These are phyloP conservation scores for Glomus cerebriforme DNA, from an alignment of 192 early-diverging fungal genomes.

Conservation along the genomic window DNA sequence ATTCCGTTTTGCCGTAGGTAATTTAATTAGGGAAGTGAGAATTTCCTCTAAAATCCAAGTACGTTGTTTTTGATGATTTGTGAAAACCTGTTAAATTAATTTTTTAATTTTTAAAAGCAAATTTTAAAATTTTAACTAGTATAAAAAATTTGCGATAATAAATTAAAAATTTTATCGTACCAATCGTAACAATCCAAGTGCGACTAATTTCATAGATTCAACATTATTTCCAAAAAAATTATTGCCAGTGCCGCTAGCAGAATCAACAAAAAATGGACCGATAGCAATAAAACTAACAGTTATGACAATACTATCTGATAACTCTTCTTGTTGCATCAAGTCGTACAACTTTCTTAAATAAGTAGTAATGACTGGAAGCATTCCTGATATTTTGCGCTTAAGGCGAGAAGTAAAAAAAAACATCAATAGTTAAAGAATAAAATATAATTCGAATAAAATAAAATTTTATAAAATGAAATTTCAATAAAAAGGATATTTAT, in stretches of 20 bases:
- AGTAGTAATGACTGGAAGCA: slow-evolving; percentile 29
- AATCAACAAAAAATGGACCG: slow-evolving; percentile 54
- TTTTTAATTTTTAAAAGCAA: not conserved
- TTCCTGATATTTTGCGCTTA: slow-evolving; percentile 11
- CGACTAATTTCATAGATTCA: slow-evolving; percentile 38
- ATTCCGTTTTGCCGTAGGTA: slow-evolving; percentile 46
- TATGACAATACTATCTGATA: slow-evolving; percentile 50
- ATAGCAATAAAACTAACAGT: slow-evolving; percentile 51
- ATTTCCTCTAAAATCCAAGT: slow-evolving; percentile 87
- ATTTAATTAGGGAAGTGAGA: slow-evolving; percentile 68
- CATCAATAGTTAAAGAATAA: not conserved
- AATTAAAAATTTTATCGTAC: slow-evolving; percentile 27
- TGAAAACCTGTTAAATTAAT: slow-evolving; percentile 44
- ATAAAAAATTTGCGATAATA: not conserved
- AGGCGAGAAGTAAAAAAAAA: slow-evolving; percentile 15
- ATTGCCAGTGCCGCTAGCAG: slow-evolving; percentile 27
- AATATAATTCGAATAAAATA: not conserved
- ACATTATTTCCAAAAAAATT: slow-evolving; percentile 32
- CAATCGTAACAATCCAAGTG: slow-evolving; percentile 33
- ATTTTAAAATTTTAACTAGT: not conserved
- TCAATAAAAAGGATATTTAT: slow-evolving; percentile 33
- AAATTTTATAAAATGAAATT: not conserved
- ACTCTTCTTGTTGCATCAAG: slow-evolving; percentile 38
- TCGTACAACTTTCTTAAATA: slow-evolving; percentile 26
- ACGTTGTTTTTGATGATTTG: slow-evolving; percentile 61